These are phyloP conservation scores for Neocallimastix lanati DNA, from an alignment of 192 early-diverging fungal species.

Conservation along the genomic window DNA sequence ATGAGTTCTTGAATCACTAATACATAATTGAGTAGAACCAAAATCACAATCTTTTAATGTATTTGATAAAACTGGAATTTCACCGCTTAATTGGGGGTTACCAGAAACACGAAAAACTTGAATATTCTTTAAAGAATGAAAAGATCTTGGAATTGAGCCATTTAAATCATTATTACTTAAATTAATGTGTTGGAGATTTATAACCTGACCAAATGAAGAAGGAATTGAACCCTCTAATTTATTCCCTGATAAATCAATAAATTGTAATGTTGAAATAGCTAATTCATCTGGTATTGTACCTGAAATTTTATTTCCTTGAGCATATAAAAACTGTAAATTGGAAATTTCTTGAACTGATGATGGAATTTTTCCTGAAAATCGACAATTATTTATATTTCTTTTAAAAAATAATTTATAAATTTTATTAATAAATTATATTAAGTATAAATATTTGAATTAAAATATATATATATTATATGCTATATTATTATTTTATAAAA, in stretches of 20 bases:
- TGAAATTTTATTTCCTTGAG: not conserved
- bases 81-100: not conserved
- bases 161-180: not conserved
- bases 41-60: not conserved
- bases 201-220: not conserved
- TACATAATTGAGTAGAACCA: not conserved
- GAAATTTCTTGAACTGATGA: not conserved
- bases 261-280: not conserved
- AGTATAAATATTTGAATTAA: no score
- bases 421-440: no score
- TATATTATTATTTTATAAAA: no score
- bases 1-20: not conserved
- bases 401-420: not conserved
- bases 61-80: not conserved
- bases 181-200: not conserved
- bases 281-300: not conserved
- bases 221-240: not conserved
- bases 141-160: not conserved
- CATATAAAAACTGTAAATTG: not conserved
- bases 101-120: not conserved
- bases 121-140: not conserved
- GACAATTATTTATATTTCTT: not conserved
- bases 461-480: no score
- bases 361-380: not conserved
- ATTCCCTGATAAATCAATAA: not conserved